phyloP scores from a whole-genome alignment of 192 early-diverging fungal species.

The Coemansia sp. region DNA sequence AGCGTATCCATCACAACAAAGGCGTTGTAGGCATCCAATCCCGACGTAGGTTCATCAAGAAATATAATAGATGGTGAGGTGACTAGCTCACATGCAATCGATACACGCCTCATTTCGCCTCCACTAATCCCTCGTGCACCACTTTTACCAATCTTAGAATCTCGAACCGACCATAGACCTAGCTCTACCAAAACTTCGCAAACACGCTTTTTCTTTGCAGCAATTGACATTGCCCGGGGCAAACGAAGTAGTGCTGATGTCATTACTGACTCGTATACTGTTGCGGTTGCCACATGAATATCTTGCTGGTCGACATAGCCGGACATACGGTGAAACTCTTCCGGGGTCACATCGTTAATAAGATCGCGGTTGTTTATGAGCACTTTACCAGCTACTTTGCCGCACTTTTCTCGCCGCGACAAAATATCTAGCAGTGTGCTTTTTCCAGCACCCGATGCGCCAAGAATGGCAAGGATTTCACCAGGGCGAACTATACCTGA shows the following conservation, averaged over 20 bases:
- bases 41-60: conserved; percentile 80
- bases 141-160: conserved; percentile 72
- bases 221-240: conserved; percentile 56
- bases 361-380: conserved; percentile 73
- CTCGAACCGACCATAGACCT: conserved; percentile 76
- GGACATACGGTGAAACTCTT: conserved; percentile 65
- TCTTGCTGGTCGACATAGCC: conserved; percentile 94
- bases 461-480: conserved; percentile 91
- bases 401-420: conserved; percentile 70
- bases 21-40: conserved; percentile 89
- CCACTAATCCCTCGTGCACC: conserved; percentile 81
- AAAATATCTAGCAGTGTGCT: conserved; percentile 91
- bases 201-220: conserved; percentile 63
- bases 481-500: conserved; percentile 78
- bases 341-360: conserved; percentile 55
- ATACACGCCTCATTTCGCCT: conserved; percentile 89
- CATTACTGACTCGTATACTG: conserved; percentile 83
- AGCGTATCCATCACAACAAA: conserved; percentile 87
- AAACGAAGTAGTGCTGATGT: conserved; percentile 84
- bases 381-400: conserved; percentile 73
- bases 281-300: conserved; percentile 76
- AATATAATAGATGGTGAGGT: conserved; percentile 87
- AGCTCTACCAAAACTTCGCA: conserved; percentile 77
- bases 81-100: conserved; percentile 92
- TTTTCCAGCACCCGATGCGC: conserved; percentile 90